Conservation (phyloP, 2,329 filamentous ascomycete species). For the Blastomyces parvus region DNA sequence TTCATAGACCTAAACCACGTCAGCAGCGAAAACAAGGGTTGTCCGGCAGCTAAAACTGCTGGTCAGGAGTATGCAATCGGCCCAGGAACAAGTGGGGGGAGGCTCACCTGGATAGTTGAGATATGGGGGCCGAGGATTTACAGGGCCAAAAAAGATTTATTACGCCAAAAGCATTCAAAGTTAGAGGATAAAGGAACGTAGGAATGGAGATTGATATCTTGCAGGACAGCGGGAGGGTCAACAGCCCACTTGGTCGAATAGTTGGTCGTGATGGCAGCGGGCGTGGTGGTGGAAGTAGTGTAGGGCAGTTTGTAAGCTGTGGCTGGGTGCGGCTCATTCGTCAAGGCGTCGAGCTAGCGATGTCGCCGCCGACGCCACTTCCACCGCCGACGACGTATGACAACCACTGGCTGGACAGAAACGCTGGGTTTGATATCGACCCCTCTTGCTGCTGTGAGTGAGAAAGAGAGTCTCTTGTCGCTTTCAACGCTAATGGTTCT, state of each 20-base stretch:
- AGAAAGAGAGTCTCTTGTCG: not conserved
- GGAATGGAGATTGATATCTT: not conserved
- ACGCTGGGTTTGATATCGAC: too few species aligned
- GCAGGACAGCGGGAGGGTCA: not conserved
- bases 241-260: not conserved
- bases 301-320: not conserved
- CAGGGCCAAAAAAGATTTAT: not conserved
- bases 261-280: not conserved
- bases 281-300: too few species aligned
- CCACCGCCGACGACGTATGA: not conserved
- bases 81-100: not conserved
- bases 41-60: not conserved
- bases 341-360: too few species aligned
- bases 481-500: not conserved
- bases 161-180: not conserved
- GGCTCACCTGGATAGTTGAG: not conserved
- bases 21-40: not conserved
- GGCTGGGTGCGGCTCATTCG: not conserved
- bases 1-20: conserved; percentile 1
- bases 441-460: not conserved
- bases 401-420: too few species aligned
- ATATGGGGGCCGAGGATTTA: not conserved
- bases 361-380: not conserved
- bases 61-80: not conserved
- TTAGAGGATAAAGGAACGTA: not conserved